Percentiles rank a stretch among this genome's conserved stretches.
These are phyloP conservation scores for Linnemannia hyalina DNA, from an alignment of 192 early-diverging fungal genomes.

Conservation along the genomic window DNA sequence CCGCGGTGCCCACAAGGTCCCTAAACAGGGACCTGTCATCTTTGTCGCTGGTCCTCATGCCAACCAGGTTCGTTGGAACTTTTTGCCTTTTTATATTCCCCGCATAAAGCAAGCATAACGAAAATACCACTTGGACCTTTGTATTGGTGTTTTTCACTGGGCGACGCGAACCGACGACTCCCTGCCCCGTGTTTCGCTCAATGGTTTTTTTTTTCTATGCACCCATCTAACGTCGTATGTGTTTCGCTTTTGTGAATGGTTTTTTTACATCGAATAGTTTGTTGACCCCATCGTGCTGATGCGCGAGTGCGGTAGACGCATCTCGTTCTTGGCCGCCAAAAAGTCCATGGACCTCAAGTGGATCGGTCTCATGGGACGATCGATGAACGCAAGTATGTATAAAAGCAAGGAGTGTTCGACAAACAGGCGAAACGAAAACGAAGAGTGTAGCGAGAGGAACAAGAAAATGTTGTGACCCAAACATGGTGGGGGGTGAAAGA, in stretches of 20 bases:
- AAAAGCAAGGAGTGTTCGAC: neutral
- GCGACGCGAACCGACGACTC: neutral
- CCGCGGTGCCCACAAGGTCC: slow-evolving; percentile 86
- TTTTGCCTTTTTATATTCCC: slow-evolving; percentile 12
- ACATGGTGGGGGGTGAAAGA: neutral
- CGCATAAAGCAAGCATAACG: neutral
- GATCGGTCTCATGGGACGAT: slow-evolving; percentile 86
- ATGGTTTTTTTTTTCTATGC: neutral
- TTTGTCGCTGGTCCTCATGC: slow-evolving; percentile 90
- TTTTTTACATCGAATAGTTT: slow-evolving; percentile 72
- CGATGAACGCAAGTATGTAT: slow-evolving; percentile 82
- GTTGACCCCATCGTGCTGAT: slow-evolving; percentile 95
- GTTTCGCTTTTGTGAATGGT: neutral
- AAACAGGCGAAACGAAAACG: too few relatives aligned
- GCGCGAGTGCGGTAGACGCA: slow-evolving; percentile 80
- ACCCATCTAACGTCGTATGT: neutral
- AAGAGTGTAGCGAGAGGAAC: too few relatives aligned
- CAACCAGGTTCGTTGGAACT: slow-evolving; percentile 67
- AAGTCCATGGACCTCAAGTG: slow-evolving; percentile 89
- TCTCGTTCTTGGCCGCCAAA: slow-evolving; percentile 86
- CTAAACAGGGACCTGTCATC: slow-evolving; percentile 89
- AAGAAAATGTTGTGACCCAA: neutral
- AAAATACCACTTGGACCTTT: neutral
- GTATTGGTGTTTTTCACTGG: neutral
- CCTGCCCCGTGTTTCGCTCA: neutral